A percentile compares a stretch with the other conserved stretches of the same genome.
These are phyloP conservation scores for Talaromyces sp. DNA, from an alignment of 2,329 filamentous ascomycete species.

Conservation along the genomic window DNA sequence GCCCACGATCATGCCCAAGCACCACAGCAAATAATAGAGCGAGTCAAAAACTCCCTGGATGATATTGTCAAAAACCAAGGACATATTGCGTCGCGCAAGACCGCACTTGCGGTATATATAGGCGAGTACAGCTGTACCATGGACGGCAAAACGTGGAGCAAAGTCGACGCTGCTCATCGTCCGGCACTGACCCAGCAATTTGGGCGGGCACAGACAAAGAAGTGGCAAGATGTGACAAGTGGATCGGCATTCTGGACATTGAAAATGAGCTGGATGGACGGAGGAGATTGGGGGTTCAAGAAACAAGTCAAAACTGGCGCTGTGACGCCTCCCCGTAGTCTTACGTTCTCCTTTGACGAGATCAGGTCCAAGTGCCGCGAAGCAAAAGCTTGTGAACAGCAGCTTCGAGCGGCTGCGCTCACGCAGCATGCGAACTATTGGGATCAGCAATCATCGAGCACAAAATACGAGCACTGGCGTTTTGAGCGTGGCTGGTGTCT, in stretches of 20 bases:
- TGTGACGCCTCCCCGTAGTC: constrained; percentile 37
- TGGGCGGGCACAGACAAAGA: constrained; percentile 29
- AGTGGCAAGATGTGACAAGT: constrained; percentile 50
- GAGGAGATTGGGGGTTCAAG: constrained; percentile 54
- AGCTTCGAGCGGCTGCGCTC: constrained; percentile 36
- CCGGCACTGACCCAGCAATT: constrained; percentile 36
- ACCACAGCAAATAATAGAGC: constrained; percentile 52
- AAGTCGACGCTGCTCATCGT: constrained; percentile 41
- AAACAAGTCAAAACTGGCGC: constrained; percentile 49
- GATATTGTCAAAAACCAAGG: constrained; percentile 49
- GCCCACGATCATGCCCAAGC: constrained; percentile 51
- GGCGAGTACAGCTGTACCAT: constrained; percentile 60
- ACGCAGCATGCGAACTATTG: constrained; percentile 51
- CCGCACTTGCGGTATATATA: constrained; percentile 52
- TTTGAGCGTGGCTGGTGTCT: constrained; percentile 56
- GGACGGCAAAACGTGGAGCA: constrained; percentile 51
- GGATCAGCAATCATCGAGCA: constrained; percentile 43
- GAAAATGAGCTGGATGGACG: constrained; percentile 55
- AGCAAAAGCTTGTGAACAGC: constrained; percentile 41
- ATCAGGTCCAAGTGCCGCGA: constrained; percentile 36
- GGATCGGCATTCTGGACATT: constrained; percentile 57
- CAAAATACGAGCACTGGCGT: constrained; percentile 51
- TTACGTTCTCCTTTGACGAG: constrained; percentile 28
- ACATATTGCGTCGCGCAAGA: constrained; percentile 46
- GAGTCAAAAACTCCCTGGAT: constrained; percentile 43